These are phyloP conservation scores for Hypoxylon lienhwacheense DNA, from an alignment of 495 filamentous ascomycete species.

Conservation along the genomic window DNA sequence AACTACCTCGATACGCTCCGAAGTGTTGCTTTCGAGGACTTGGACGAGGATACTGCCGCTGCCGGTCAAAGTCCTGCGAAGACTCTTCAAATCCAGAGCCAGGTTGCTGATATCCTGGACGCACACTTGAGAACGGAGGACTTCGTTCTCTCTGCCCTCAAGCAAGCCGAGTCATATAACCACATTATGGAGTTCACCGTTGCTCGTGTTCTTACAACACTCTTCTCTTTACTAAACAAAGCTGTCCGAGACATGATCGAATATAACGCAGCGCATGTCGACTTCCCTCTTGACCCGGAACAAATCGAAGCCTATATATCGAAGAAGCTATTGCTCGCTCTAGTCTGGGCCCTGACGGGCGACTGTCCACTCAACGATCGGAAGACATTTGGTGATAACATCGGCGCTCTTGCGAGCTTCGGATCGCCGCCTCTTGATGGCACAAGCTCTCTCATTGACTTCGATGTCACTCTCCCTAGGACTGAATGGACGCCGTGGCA, in stretches of 20 bases:
- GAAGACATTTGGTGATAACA: slow-evolving; percentile 81
- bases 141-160: slow-evolving; percentile 75
- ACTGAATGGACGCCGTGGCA: slow-evolving; percentile 93
- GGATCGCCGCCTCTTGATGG: slow-evolving; percentile 77
- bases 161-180: slow-evolving; percentile 72
- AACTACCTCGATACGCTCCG: slow-evolving; percentile 86
- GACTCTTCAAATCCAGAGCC: slow-evolving; percentile 71
- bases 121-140: slow-evolving; percentile 73
- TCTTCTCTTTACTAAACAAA: slow-evolving; percentile 95
- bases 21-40: slow-evolving; percentile 82
- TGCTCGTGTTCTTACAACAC: slow-evolving; percentile 83
- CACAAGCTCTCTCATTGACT: slow-evolving; percentile 87
- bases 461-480: slow-evolving; percentile 81
- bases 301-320: slow-evolving; percentile 86
- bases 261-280: slow-evolving; percentile 89
- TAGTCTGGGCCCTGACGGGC: slow-evolving; percentile 93
- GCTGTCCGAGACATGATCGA: slow-evolving; percentile 87
- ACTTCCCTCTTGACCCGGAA: slow-evolving; percentile 88
- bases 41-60: slow-evolving; percentile 85
- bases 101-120: slow-evolving; percentile 75
- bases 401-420: slow-evolving; percentile 77
- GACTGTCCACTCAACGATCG: slow-evolving; percentile 90
- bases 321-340: slow-evolving; percentile 87
- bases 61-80: slow-evolving; percentile 78
- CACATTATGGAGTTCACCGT: slow-evolving; percentile 99